Percentiles rank a stretch among this genome's conserved stretches.
phyloP scores from a whole-genome alignment of 2,329 filamentous ascomycete genomes.

The Rhynchosporium agropyri region DNA sequence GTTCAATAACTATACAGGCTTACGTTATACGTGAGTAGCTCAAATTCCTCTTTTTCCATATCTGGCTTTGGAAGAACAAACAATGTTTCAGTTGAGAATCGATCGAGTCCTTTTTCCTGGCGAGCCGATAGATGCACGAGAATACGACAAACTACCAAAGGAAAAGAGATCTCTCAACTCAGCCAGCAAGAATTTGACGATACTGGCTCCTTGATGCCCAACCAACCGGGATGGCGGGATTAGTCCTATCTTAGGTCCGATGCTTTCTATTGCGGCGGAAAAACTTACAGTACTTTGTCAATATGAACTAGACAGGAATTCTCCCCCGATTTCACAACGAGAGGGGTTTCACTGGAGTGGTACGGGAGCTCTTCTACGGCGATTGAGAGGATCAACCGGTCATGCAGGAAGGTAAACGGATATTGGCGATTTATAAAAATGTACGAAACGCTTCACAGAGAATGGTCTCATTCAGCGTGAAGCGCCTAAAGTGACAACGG shows the following conservation, averaged over 20 bases:
- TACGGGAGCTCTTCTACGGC: conserved; percentile 20
- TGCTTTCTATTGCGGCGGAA: conserved; percentile 14
- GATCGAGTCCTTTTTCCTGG: no score
- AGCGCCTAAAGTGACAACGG: neutral
- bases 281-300: conserved; percentile 19
- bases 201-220: no score
- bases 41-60: no score
- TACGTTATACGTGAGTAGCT: no score
- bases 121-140: no score
- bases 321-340: conserved; percentile 18
- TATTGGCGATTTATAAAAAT: conserved; percentile 12
- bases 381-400: conserved; percentile 16
- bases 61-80: no score
- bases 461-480: neutral
- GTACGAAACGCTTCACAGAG: conserved; percentile 18
- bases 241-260: conserved; percentile 12
- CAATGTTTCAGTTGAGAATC: no score
- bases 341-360: neutral
- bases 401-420: conserved; percentile 16
- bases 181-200: no score
- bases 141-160: no score
- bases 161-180: no score
- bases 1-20: no score
- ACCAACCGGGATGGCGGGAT: no score
- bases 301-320: conserved; percentile 21